phyloP scores from a whole-genome alignment of 1,139 yeast genomes.

The Hyphopichia wangnamkhiaoensis region DNA sequence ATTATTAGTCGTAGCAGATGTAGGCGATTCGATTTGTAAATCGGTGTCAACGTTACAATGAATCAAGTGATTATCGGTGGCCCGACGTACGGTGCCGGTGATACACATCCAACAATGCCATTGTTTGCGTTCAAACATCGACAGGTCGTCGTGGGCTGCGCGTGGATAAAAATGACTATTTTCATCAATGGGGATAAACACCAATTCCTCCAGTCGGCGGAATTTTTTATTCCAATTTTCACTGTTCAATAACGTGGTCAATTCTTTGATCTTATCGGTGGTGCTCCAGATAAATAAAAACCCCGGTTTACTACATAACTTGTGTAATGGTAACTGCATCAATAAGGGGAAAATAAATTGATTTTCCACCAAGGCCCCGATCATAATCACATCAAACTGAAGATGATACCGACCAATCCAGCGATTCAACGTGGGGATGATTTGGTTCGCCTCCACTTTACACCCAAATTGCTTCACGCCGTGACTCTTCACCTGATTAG shows the following conservation, averaged over 20 bases:
- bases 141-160: conserved; percentile 17
- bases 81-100: conserved; percentile 87
- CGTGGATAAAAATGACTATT: conserved; percentile 61
- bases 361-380: conserved; percentile 79
- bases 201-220: conserved; percentile 85
- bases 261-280: conserved; percentile 64
- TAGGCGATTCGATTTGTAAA: conserved; percentile 55
- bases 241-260: conserved; percentile 56
- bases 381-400: conserved; percentile 86
- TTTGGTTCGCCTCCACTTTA: conserved; percentile 50
- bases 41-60: conserved; percentile 94
- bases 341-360: conserved; percentile 64
- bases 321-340: conserved; percentile 66
- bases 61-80: conserved; percentile 79
- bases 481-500: conserved; percentile 45
- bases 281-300: conserved; percentile 87
- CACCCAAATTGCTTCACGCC: conserved; percentile 69
- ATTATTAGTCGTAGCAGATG: conserved; percentile 9
- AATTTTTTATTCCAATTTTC: conserved; percentile 73
- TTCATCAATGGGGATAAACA: conserved; percentile 62
- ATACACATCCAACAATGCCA: conserved; percentile 99
- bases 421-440: conserved; percentile 54
- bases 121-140: conserved; percentile 47
- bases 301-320: conserved; percentile 81
- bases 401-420: conserved; percentile 63